phyloP scores from a whole-genome alignment of 2,329 filamentous ascomycete genomes.

The Penicillium capsulatum region DNA sequence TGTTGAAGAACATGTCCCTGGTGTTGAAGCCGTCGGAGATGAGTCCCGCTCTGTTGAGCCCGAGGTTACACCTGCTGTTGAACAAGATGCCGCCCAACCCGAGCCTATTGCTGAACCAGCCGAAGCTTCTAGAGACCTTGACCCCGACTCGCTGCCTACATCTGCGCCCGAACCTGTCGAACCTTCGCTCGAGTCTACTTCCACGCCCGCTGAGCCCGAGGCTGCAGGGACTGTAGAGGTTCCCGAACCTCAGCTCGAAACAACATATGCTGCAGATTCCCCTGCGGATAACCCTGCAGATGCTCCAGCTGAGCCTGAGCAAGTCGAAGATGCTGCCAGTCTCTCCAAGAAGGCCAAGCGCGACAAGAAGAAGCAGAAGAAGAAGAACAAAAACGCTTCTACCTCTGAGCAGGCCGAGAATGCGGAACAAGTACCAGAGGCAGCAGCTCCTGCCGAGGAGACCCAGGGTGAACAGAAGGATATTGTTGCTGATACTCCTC shows the following conservation, averaged over 20 bases:
- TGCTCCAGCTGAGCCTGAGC: constrained; percentile 3
- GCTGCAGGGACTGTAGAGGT: neutral
- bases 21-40: constrained; percentile 1
- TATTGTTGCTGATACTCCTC: too few species aligned
- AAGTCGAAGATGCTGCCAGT: constrained; percentile 4
- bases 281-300: neutral
- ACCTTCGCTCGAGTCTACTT: neutral
- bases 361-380: constrained; percentile 17
- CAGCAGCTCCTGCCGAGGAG: neutral
- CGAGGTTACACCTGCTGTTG: neutral
- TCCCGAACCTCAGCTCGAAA: neutral
- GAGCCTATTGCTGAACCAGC: constrained; percentile 6
- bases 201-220: neutral
- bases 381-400: constrained; percentile 13
- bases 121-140: constrained; percentile 3
- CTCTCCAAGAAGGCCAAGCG: constrained; percentile 14
- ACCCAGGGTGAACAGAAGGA: neutral
- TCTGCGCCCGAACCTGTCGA: constrained; percentile 3
- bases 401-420: constrained; percentile 4
- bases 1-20: neutral
- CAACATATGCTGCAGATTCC: neutral
- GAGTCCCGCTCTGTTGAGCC: constrained; percentile 4
- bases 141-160: constrained; percentile 4
- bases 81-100: constrained; percentile 3
- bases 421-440: neutral